Percentiles rank a stretch among this genome's conserved stretches.
phyloP scores from a whole-genome alignment of 768 basidiomycete species.

The Amyloporia xantha region DNA sequence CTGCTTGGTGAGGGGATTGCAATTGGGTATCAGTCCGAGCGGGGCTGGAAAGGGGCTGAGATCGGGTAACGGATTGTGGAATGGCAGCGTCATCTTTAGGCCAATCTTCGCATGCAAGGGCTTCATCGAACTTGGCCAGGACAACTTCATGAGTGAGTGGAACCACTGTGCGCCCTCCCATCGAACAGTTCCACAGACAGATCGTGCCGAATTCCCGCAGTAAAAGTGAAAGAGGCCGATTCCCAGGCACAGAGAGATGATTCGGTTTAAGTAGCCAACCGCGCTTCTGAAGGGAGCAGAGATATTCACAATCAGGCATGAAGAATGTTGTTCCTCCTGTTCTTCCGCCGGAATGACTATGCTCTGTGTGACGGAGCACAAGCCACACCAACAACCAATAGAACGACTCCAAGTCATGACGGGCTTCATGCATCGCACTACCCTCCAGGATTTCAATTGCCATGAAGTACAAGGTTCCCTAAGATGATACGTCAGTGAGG shows the following conservation, averaged over 20 bases:
- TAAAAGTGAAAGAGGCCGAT: not conserved
- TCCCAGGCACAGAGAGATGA: not conserved
- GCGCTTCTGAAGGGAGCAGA: not conserved
- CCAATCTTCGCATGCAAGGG: slow-evolving; percentile 4
- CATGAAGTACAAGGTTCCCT: slow-evolving; percentile 7
- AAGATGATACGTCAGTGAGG: not conserved
- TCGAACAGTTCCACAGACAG: not conserved
- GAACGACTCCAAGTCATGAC: slow-evolving; percentile 10
- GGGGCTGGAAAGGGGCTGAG: too few species aligned
- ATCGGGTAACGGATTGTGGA: too few species aligned
- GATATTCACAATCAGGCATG: not conserved
- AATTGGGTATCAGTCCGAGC: too few species aligned
- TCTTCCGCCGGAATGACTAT: not conserved
- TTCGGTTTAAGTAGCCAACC: not conserved
- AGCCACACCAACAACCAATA: slow-evolving; percentile 11
- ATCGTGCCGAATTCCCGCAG: not conserved
- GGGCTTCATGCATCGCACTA: not conserved
- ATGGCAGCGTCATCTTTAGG: slow-evolving; percentile 2
- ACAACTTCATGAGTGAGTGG: slow-evolving; percentile 4
- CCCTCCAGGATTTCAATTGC: slow-evolving; percentile 1
- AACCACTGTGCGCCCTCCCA: not conserved
- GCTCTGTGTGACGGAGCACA: slow-evolving; percentile 4
- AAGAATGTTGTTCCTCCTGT: not conserved
- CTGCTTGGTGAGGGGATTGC: too few species aligned
- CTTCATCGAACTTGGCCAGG: slow-evolving; percentile 3